phyloP scores from a whole-genome alignment of 768 basidiomycete genomes.

The Leccinum variicolor region DNA sequence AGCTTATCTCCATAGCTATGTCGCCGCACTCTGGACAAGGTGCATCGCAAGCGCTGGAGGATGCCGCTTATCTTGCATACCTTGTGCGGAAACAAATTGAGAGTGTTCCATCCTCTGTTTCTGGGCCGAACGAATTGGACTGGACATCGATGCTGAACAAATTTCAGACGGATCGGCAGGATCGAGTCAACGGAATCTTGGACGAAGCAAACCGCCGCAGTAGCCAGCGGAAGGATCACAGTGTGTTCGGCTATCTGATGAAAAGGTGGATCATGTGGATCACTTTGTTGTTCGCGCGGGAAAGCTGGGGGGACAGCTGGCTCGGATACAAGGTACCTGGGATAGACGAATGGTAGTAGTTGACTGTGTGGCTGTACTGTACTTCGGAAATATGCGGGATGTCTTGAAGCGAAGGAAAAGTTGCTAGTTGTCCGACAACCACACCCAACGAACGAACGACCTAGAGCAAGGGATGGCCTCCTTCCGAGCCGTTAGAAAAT shows the following conservation, averaged over 20 bases:
- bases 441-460: background rate
- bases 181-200: slow-evolving; percentile 25
- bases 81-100: slow-evolving; percentile 19
- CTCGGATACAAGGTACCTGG: slow-evolving; percentile 30
- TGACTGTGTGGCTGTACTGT: slow-evolving; percentile 27
- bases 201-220: slow-evolving; percentile 28
- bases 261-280: slow-evolving; percentile 27
- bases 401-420: slow-evolving; percentile 1
- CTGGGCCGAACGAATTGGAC: slow-evolving; percentile 1
- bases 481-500: slow-evolving; percentile 75
- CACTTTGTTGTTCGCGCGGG: slow-evolving; percentile 19
- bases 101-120: background rate
- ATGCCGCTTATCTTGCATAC: slow-evolving; percentile 29
- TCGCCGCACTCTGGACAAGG: slow-evolving; percentile 32
- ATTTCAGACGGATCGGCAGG: slow-evolving; percentile 24
- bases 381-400: slow-evolving; percentile 39
- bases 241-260: slow-evolving; percentile 16
- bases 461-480: slow-evolving; percentile 49
- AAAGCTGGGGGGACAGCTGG: slow-evolving; percentile 30
- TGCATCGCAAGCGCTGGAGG: slow-evolving; percentile 30
- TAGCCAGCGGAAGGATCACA: slow-evolving; percentile 19
- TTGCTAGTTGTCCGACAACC: background rate
- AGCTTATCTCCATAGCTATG: slow-evolving; percentile 19
- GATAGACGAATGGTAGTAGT: slow-evolving; percentile 18
- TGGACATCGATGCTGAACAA: slow-evolving; percentile 16